Evolutionary conservation across 1,139 yeast genomes (phyloP), one percentile per base, ranked within the genome.

Genomic region (Blastobotrys arbuscula): DNA sequence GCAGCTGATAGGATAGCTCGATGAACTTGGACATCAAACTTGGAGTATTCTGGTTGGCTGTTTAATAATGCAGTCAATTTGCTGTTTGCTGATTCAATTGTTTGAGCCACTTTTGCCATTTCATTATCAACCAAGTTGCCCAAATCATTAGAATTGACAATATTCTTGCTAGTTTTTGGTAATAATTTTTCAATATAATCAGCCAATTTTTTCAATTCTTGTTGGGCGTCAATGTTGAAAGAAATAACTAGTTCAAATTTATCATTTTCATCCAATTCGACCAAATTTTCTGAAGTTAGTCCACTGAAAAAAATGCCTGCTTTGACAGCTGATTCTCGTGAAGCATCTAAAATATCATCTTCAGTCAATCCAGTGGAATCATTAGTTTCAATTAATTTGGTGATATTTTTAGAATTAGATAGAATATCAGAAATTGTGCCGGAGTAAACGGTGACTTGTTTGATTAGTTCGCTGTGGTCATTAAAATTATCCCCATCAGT

Each of bases 1-100:
- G 96, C 95, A 24, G 94, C 88, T 4, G 83, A 73, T 44, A 88
- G 70, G 52, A 89, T 78, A 0, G 92, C 85, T 57, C 82, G 87
- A 63, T 86, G 89, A 28, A 88, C 81, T 60, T 84, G 85, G 40
- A 81, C 64, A 54, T 83, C 84, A 39, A 79, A 77, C 30, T 81
- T 77, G 9, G 79, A 73, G 49, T 82, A 67, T 37, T 72, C 70
- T 21, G 86, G 79, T 59, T 80, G 77, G 48, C 66, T 65, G n/a
- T 65, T 57, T 59, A 84, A 65, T 51, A 87, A 72, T 24, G 70
- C 69, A 21, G 71, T 72, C 54, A 88, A 75, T 56, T 80, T 82
- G 43, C 74, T 70, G 24, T 84, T 77, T 0, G 96, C 95, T 12
- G 74, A 68, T 15, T 77, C 75, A 49, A 89, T 85, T 0, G 89